Base-by-base conservation (phyloP, 805 yeast species). In the Starmerella floris region DNA sequence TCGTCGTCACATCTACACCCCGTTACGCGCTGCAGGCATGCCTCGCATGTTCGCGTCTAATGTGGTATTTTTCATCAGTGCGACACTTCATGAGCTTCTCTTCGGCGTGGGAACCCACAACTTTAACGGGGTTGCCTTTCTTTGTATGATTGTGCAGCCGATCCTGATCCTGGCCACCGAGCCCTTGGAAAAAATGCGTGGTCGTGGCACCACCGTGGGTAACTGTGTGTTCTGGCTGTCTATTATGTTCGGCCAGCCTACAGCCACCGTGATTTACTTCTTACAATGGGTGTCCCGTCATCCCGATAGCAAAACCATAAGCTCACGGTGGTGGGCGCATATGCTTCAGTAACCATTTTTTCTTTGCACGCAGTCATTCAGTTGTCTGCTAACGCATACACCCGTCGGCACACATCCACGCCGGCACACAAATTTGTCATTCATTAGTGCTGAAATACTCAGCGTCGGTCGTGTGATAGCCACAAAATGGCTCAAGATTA, bases 31-130 rank as follows among this genome's bases (percentile, higher is more conserved):
- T 27, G 52, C 59, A 13, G 68, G 69, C 2, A 53, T 49, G 46
- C 43, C 57, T 17, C 52, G 56, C 10, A 35, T 48, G 19, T 39
- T 47, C 19, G 60, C 68, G 1, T 56, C 66, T 13, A 42, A 59
- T n/a, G 46, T 60, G 9, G 69, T 66, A 10, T 68, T 68, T 46
- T 49, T 65, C 28, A 53, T 65, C n/a, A 62, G 67, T 31, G 73
- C 72, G 1, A 53, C 68, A 1, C 51, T 69, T n/a, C 72, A 68
- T 42, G 73, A 68, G 53, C 51, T 69, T 30, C 53, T 65, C 20
- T 69, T 68, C 13, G 73, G 72, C 16, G 61, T 67, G 19, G 69
- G 73, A 4, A 68, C 73, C 15, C 67, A 65, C 35, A 67, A 65
- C 48, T 52, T 68, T 41, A 61, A 65, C 43, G 72, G 73, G 15